Percentiles rank a stretch among this genome's conserved stretches.
These are phyloP conservation scores for Phaeolepiota aurea DNA, from an alignment of 768 basidiomycete species.

Conservation along the genomic window DNA sequence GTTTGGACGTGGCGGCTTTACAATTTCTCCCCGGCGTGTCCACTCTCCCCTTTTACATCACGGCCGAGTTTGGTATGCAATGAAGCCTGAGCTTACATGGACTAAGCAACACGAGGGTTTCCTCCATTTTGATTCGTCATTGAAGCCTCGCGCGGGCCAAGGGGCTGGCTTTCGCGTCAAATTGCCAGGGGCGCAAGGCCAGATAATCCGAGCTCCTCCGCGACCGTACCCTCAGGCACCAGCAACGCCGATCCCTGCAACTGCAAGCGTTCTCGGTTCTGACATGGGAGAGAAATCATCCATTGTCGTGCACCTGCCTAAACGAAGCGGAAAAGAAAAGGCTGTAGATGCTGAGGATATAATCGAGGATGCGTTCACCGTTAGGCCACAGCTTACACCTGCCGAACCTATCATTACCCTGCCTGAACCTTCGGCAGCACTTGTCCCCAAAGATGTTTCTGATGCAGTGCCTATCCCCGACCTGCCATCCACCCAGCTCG, in stretches of 20 bases:
- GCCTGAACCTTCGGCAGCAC: slow-evolving; percentile 10
- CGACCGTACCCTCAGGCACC: slow-evolving; percentile 12
- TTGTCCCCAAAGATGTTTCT: slow-evolving; percentile 1
- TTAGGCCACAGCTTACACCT: slow-evolving; percentile 40
- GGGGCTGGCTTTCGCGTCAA: slow-evolving; percentile 52
- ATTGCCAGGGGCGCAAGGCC: slow-evolving; percentile 40
- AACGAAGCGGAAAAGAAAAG: slow-evolving; percentile 27
- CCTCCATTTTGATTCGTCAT: slow-evolving; percentile 54
- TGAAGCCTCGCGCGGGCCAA: slow-evolving; percentile 51
- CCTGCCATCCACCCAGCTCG: slow-evolving; percentile 11
- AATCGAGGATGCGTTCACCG: slow-evolving; percentile 50
- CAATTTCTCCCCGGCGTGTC: slow-evolving; percentile 22
- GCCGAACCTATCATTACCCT: slow-evolving; percentile 22
- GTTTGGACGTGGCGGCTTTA: slow-evolving; percentile 31
- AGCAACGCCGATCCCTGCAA: slow-evolving; percentile 9
- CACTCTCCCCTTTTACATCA: slow-evolving; percentile 19
- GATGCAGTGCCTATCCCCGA: slow-evolving; percentile 12
- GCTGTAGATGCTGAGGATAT: slow-evolving; percentile 24
- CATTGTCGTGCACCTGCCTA: slow-evolving; percentile 51
- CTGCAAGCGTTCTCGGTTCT: slow-evolving; percentile 15
- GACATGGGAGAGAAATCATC: slow-evolving; percentile 36
- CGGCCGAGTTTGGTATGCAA: slow-evolving; percentile 56
- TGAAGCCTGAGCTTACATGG: slow-evolving; percentile 78
- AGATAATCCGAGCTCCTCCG: slow-evolving; percentile 32
- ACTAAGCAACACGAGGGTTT: slow-evolving; percentile 77